Conservation (phyloP, 2,329 filamentous ascomycete species). For the Ambrosiella cleistominuta region DNA sequence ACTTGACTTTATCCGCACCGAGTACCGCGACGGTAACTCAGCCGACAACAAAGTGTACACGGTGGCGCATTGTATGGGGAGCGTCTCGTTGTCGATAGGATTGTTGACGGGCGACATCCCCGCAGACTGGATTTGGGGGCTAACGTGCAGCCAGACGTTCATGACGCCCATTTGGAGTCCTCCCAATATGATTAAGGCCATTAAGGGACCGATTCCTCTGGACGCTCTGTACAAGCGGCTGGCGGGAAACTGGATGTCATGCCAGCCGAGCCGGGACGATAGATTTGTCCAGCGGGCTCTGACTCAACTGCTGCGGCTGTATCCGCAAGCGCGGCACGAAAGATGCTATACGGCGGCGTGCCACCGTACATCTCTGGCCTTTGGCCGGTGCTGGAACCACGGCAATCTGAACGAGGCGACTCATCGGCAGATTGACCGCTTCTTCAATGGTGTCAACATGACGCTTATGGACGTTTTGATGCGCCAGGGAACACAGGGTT, state of each 20-base stretch:
- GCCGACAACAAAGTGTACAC: conserved; percentile 31
- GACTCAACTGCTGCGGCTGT: conserved; percentile 40
- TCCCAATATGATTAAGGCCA: conserved; percentile 38
- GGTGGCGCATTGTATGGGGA: conserved; percentile 46
- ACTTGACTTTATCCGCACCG: conserved; percentile 32
- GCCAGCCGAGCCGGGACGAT: conserved; percentile 29
- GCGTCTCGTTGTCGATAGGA: conserved; percentile 39
- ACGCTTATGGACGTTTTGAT: conserved; percentile 37
- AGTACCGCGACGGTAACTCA: conserved; percentile 18
- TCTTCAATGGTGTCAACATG: conserved; percentile 48
- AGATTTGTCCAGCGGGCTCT: conserved; percentile 30
- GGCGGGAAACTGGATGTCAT: conserved; percentile 38
- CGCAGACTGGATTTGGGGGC: conserved; percentile 35
- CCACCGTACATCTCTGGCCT: conserved; percentile 41
- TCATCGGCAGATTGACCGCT: conserved; percentile 41
- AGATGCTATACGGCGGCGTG: conserved; percentile 44
- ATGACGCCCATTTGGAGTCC: conserved; percentile 42
- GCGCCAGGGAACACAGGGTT: conserved; percentile 32
- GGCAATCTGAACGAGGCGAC: conserved; percentile 47
- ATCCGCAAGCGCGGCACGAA: conserved; percentile 36
- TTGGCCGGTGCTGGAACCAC: conserved; percentile 49
- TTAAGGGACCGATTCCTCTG: conserved; percentile 28
- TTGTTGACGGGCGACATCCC: conserved; percentile 45
- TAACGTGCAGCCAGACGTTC: conserved; percentile 44
- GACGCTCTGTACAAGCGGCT: conserved; percentile 30